Evolutionary conservation across 1,139 yeast species (phyloP).

Genomic region (Hansenula anomala): DNA sequence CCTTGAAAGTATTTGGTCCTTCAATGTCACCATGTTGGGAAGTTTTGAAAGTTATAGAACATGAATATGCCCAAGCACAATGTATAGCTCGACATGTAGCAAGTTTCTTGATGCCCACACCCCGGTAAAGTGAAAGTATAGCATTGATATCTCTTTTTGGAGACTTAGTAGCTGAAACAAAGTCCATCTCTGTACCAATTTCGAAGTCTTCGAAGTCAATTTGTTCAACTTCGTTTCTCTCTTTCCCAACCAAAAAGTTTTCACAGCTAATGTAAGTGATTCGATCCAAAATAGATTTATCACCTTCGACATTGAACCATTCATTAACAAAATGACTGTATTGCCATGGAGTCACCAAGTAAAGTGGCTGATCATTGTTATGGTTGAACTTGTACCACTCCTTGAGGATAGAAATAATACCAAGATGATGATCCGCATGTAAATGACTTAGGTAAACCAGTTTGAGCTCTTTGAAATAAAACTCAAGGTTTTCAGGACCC

Average conservation of each 20-base stretch:
- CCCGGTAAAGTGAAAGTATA: too few species aligned
- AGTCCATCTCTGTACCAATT: neutral
- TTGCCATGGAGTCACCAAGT: slow-evolving; percentile 73
- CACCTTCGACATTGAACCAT: slow-evolving; percentile 57
- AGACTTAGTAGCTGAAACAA: slow-evolving; percentile 20
- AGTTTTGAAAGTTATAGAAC: slow-evolving; percentile 44
- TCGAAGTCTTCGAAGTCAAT: slow-evolving; percentile 31
- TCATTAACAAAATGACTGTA: slow-evolving; percentile 64
- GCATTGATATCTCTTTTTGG: neutral
- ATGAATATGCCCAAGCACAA: slow-evolving; percentile 81
- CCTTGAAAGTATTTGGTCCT: slow-evolving; percentile 36
- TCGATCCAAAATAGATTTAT: slow-evolving; percentile 34
- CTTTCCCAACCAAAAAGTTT: slow-evolving; percentile 38
- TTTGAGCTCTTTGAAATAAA: slow-evolving; percentile 49
- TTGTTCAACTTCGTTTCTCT: slow-evolving; percentile 25
- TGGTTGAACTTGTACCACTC: slow-evolving; percentile 53
- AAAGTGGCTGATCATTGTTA: slow-evolving; percentile 31
- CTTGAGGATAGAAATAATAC: slow-evolving; percentile 63
- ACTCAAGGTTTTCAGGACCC: slow-evolving; percentile 33
- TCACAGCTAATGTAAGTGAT: slow-evolving; percentile 65
- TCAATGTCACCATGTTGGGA: neutral
- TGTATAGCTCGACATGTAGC: slow-evolving; percentile 75
- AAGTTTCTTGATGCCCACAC: slow-evolving; percentile 30
- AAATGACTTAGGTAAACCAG: slow-evolving; percentile 78
- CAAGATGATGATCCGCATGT: slow-evolving; percentile 97